Conservation (phyloP, 805 yeast genomes). For the Torulaspora microellipsoides region DNA sequence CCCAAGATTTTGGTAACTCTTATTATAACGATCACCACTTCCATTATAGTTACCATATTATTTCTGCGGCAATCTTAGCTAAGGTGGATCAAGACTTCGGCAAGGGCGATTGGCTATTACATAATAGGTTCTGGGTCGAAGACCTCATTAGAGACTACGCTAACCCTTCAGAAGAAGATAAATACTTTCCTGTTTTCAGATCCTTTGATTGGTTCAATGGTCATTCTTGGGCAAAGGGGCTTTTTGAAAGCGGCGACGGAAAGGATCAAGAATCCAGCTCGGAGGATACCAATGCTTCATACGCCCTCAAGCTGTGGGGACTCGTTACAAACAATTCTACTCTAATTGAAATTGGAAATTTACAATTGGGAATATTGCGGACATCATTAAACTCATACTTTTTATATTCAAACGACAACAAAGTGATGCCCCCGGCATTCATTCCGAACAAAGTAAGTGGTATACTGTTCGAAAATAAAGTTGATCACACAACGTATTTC, state of each 20-base stretch:
- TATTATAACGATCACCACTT: slow-evolving; percentile 73
- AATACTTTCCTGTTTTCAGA: slow-evolving; percentile 59
- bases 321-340: slow-evolving; percentile 47
- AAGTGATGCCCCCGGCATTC: slow-evolving; percentile 50
- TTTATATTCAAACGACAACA: slow-evolving; percentile 50
- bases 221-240: slow-evolving; percentile 76
- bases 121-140: slow-evolving; percentile 49
- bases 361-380: slow-evolving; percentile 57
- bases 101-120: slow-evolving; percentile 50
- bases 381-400: slow-evolving; percentile 52
- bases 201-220: slow-evolving; percentile 74
- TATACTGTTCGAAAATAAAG: slow-evolving; percentile 65
- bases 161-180: slow-evolving; percentile 51
- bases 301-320: slow-evolving; percentile 66
- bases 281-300: slow-evolving; percentile 69
- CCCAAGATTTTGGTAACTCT: slow-evolving; percentile 68
- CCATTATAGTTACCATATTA: slow-evolving; percentile 71
- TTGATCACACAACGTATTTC: slow-evolving; percentile 71
- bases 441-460: slow-evolving; percentile 67
- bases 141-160: slow-evolving; percentile 64
- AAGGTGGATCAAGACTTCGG: slow-evolving; percentile 47
- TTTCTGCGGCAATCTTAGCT: slow-evolving; percentile 62
- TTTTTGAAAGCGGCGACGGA: slow-evolving; percentile 67
- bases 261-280: slow-evolving; percentile 71
- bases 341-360: slow-evolving; percentile 50